Evolutionary conservation across 139 green algal species (phyloP), one percentile per base, ranked within the genome.

Genomic region (Chlorella sp.): DNA sequence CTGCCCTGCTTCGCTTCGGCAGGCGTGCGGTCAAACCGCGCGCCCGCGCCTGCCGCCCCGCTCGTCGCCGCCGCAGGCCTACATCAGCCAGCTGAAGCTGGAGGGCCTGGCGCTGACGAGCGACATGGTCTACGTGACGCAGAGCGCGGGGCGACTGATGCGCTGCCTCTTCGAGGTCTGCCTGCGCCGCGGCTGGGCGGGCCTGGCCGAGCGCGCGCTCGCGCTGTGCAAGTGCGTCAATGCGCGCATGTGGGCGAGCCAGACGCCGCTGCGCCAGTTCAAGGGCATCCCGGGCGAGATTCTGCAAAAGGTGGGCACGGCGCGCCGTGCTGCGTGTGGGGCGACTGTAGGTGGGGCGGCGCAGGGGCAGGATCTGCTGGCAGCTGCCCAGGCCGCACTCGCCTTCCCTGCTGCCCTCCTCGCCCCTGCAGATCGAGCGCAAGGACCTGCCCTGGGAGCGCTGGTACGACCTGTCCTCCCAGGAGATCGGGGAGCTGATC

Each of bases 61-160:
- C n/a, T 56, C 25, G 31, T 6, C 9, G 12, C 64, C 23, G 53
- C 14, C 12, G 69, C 91, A 99, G 89, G 92, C 96, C 0, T 97
- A 98, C 89, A 95, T 99, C 68, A 91, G 77, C 60, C 89, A 91
- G 81, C 88, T 99, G 36, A 96, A 95, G 87, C 89, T 99, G 58
- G 96, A 99, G 77, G 96, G 96, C 3, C 87, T 99, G 58, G 91
- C 94, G 4, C 87, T 99, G 27, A 79, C 82, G 8, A 86, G 79
- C 23, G 96, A 99, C 91, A 99, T 98, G 95, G 93, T 98, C 14
- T 99, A 98, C 79, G 92, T 99, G 8, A 97, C 92, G 15, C 93
- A 98, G 86, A 89, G 66, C 38, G 96, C 87, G 93, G 93, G 92
- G 1, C 88, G 96, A 12, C 87, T 99, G 12, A 97, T 99, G 90